Base-by-base conservation (phyloP, 202 grass and related monocot species). In the Dendrocalamus latiflorus region DNA sequence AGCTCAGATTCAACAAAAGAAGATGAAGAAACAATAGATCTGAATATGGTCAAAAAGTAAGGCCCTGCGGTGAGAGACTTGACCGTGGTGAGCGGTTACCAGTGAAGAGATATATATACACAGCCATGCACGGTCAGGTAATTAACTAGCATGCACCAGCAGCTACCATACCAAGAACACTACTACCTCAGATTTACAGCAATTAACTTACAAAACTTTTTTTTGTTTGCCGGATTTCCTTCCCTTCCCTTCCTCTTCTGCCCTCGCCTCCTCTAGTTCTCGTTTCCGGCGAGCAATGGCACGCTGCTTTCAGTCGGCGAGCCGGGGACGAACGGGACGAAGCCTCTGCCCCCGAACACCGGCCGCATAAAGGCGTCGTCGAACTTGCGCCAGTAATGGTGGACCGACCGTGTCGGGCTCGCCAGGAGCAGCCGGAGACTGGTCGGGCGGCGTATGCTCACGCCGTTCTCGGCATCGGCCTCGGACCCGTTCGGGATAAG, bases 331-430 rank as follows among this genome's bases (percentile, higher is more conserved):
- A 86, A 92, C 33, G 90, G 92, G 20, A 89, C 90, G 1, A 97
- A 97, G 44, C 94, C 92, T 13, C 92, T 77, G 58, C 94, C 94
- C 1, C 94, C 94, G 9, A 97, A 94, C 75, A 93, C 28, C 1
- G 94, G 92, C 15, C 92, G 79, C 94, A 97, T 97, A 73, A 94
- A 67, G 25, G 86, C 55, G 18, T 97, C 12, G 36, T 97, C 94
- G 4, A 97, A 94, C 74, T 94, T 91, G 53, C 94, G 88, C 94
- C 94, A 94, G 66, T 94, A 94, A 36, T 86, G 58, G 58, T 97
- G 94, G 48, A 97, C 94, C 0, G 92, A 94, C 48, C 72, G 84
- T n/a, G 78, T 57, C 6, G 90, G 94, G 63, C 45, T 48, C 45
- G 14, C 45, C 45, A 48, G 45, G 45, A 48, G 45, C 45, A 48